phyloP scores from a whole-genome alignment of 345 rosid species.

The Eucalyptus polyanthemos region DNA sequence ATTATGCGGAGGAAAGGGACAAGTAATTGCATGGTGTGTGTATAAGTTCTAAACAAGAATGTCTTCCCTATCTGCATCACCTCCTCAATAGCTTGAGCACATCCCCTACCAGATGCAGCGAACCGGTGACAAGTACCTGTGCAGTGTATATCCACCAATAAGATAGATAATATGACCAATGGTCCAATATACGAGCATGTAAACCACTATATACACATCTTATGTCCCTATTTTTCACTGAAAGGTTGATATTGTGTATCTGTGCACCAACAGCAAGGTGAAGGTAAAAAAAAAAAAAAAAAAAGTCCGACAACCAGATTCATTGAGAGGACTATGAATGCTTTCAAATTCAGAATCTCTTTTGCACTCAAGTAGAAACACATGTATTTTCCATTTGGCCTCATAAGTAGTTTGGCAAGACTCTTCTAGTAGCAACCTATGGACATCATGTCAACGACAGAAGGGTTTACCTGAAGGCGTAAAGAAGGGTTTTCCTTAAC shows the following conservation, averaged over 20 bases:
- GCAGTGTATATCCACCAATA: background rate
- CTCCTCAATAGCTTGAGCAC: conserved; percentile 57
- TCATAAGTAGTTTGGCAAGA: background rate
- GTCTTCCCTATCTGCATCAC: conserved; percentile 1
- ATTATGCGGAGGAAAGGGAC: background rate
- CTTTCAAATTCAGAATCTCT: background rate
- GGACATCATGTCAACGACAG: background rate
- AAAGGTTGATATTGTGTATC: background rate
- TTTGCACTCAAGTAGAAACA: background rate
- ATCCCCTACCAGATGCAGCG: conserved; percentile 76
- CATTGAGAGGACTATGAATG: background rate
- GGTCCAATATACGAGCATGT: background rate
- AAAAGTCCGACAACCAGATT: background rate
- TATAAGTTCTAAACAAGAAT: background rate
- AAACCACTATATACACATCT: background rate
- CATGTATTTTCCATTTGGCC: background rate
- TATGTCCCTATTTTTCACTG: background rate
- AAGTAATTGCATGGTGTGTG: background rate
- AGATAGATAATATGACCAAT: background rate
- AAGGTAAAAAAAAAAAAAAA: background rate
- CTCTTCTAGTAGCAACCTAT: background rate
- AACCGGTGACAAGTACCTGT: conserved; percentile 85
- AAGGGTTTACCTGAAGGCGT: conserved; percentile 43
- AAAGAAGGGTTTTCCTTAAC: conserved; percentile 52
- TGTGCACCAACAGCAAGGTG: background rate